Evolutionary conservation across 2,329 filamentous ascomycete genomes (phyloP).

Genomic region (Aspergillus proliferans): DNA sequence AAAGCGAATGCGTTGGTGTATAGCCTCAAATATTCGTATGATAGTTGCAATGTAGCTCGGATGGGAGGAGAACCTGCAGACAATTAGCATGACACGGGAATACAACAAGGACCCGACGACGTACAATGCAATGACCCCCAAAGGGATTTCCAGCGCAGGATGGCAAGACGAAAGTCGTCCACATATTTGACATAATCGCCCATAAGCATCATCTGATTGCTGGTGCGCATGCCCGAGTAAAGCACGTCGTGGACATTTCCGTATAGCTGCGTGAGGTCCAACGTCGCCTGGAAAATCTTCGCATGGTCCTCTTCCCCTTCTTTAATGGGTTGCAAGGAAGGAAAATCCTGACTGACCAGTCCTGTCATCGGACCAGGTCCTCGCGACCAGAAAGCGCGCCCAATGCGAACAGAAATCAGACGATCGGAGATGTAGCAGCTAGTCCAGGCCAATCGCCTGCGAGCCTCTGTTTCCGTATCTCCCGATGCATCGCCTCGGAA

Average conservation of each 20-base stretch:
- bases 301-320: constrained; percentile 61
- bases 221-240: constrained; percentile 64
- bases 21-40: constrained; percentile 65
- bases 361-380: constrained; percentile 63
- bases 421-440: constrained; percentile 62
- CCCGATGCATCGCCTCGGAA: constrained; percentile 56
- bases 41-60: constrained; percentile 62
- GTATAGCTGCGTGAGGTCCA: constrained; percentile 66
- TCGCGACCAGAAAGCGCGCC: constrained; percentile 67
- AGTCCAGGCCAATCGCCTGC: constrained; percentile 63
- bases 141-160: constrained; percentile 63
- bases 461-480: constrained; percentile 55
- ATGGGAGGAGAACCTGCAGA: constrained; percentile 55
- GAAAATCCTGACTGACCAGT: constrained; percentile 60
- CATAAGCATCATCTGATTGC: constrained; percentile 63
- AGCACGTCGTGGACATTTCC: constrained; percentile 68
- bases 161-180: constrained; percentile 64
- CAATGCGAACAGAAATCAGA: constrained; percentile 64
- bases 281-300: constrained; percentile 62
- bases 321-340: constrained; percentile 54
- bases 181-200: constrained; percentile 70
- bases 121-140: constrained; percentile 62
- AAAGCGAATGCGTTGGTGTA: constrained; percentile 73
- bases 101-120: constrained; percentile 12
- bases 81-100: constrained; percentile 8